Percentiles rank a stretch among this genome's conserved stretches.
These are phyloP conservation scores for Podospora didyma DNA, from an alignment of 495 filamentous ascomycete species.

Conservation along the genomic window DNA sequence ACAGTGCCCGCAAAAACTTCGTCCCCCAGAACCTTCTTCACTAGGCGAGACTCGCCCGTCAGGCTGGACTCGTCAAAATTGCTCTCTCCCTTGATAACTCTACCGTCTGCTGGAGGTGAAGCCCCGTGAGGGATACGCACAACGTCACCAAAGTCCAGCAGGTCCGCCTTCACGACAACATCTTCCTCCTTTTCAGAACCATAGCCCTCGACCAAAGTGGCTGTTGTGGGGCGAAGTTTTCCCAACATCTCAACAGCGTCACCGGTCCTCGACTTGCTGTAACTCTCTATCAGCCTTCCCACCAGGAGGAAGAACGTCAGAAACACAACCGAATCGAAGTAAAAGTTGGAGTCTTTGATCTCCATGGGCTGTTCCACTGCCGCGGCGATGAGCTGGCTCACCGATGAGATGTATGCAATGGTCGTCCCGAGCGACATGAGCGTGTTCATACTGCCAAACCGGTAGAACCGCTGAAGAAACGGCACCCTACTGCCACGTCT, in stretches of 20 bases:
- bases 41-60: conserved; percentile 79
- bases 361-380: conserved; percentile 38
- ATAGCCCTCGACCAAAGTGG: conserved; percentile 57
- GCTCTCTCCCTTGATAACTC: conserved; percentile 57
- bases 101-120: conserved; percentile 83
- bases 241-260: conserved; percentile 80
- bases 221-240: conserved; percentile 75
- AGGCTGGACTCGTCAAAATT: conserved; percentile 87
- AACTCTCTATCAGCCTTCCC: conserved; percentile 76
- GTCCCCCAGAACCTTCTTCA: conserved; percentile 68
- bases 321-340: conserved; percentile 94
- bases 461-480: conserved; percentile 72
- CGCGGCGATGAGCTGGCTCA: conserved; percentile 72
- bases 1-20: conserved; percentile 81
- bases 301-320: conserved; percentile 87
- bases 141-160: conserved; percentile 78
- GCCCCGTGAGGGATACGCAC: conserved; percentile 73
- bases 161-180: conserved; percentile 56
- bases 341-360: conserved; percentile 57
- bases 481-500: conserved; percentile 73
- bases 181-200: conserved; percentile 28
- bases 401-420: conserved; percentile 81
- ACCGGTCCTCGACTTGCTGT: conserved; percentile 88
- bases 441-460: conserved; percentile 96
- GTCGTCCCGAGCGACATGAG: conserved; percentile 85